These are phyloP conservation scores for Euphorbia lathyris DNA, from an alignment of 345 rosid genomes.

Conservation along the genomic window DNA sequence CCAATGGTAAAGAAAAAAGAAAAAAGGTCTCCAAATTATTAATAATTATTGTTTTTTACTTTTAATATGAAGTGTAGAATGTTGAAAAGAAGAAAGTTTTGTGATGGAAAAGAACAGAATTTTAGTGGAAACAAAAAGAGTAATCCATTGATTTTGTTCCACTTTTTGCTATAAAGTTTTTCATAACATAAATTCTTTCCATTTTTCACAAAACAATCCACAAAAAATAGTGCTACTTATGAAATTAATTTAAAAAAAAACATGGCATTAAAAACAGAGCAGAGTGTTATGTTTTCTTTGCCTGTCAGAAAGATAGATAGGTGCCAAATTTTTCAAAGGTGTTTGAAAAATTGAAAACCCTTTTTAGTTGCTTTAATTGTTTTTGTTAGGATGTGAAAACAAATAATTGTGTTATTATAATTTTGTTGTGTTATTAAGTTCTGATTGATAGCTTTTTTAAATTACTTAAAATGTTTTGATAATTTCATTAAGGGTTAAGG, in stretches of 20 bases:
- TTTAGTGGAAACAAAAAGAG: constrained; percentile 1
- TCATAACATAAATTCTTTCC: not conserved
- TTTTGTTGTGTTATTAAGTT: too few species aligned
- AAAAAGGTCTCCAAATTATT: not conserved
- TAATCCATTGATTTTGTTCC: not conserved
- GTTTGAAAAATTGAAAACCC: constrained; percentile 18
- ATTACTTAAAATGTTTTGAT: too few species aligned
- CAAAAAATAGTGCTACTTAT: not conserved
- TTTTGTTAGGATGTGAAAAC: too few species aligned
- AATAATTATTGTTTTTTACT: too few species aligned
- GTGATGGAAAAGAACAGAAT: not conserved
- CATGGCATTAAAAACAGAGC: not conserved
- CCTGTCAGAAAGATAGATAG: constrained; percentile 14
- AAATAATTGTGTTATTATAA: too few species aligned
- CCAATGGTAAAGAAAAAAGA: not conserved
- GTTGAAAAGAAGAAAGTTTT: not conserved
- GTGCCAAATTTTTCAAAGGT: constrained; percentile 18
- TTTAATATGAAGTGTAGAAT: not conserved
- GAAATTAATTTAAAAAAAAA: not conserved
- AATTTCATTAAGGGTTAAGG: too few species aligned
- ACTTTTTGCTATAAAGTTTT: constrained; percentile 8
- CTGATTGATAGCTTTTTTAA: too few species aligned
- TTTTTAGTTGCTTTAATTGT: constrained; percentile 22
- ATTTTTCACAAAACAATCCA: not conserved
- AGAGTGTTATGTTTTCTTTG: constrained; percentile 8